Evolutionary conservation across 2,329 filamentous ascomycete genomes (phyloP).

Genomic region (Calycina marina): DNA sequence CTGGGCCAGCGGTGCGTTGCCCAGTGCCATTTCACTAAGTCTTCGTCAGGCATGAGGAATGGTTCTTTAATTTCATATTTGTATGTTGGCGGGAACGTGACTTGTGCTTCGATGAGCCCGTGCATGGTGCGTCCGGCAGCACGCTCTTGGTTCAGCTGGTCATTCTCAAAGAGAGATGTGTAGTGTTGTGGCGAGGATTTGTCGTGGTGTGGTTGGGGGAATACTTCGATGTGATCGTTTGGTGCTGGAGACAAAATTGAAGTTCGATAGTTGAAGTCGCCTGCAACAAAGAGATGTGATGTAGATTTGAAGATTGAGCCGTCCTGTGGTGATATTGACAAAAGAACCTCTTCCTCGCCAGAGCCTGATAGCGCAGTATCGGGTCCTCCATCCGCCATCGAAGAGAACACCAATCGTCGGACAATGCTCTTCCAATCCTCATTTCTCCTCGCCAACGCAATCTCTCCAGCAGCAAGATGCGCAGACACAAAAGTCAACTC

Average conservation of each 20-base stretch:
- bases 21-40: conserved; percentile 50
- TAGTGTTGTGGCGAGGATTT: conserved; percentile 44
- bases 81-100: conserved; percentile 84
- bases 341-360: conserved; percentile 29
- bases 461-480: conserved; percentile 81
- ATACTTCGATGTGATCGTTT: conserved; percentile 34
- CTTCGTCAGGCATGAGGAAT: conserved; percentile 25
- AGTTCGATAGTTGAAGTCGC: conserved; percentile 93
- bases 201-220: conserved; percentile 44
- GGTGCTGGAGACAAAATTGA: conserved; percentile 47
- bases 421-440: conserved; percentile 80
- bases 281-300: conserved; percentile 71
- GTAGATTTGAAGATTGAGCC: conserved; percentile 59
- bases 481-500: conserved; percentile 77
- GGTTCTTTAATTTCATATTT: conserved; percentile 52
- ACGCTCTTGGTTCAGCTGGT: conserved; percentile 68
- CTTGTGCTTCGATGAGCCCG: conserved; percentile 56
- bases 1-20: conserved; percentile 73
- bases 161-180: conserved; percentile 49
- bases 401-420: conserved; percentile 60
- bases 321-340: conserved; percentile 26
- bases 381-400: conserved; percentile 19
- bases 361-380: conserved; percentile 6
- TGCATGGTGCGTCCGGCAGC: conserved; percentile 58
- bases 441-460: conserved; percentile 60